These are phyloP conservation scores for Kuraishia borneana DNA, from an alignment of 805 yeast species.

Conservation along the genomic window DNA sequence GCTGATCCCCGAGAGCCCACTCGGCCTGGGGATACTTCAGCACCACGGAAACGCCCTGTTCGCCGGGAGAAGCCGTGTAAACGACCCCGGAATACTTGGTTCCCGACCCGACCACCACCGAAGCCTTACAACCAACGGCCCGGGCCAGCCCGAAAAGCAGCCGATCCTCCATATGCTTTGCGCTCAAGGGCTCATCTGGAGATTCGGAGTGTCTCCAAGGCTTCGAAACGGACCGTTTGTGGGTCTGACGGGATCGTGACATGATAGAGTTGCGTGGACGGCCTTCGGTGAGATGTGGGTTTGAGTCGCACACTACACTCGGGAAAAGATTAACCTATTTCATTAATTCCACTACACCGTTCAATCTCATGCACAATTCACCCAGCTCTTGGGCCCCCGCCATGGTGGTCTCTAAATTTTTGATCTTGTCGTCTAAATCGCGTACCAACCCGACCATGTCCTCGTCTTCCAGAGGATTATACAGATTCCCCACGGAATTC, in stretches of 20 bases:
- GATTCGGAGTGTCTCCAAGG: background rate
- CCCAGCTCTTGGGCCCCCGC: background rate
- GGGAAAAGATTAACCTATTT: no score
- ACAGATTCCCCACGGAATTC: background rate
- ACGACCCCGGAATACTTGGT: constrained; percentile 48
- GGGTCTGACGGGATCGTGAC: background rate
- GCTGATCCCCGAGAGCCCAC: constrained; percentile 18
- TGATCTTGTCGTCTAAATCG: background rate
- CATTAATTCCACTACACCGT: background rate
- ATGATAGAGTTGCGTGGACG: background rate
- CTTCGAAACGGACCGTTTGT: no score
- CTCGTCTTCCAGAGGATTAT: constrained; percentile 1
- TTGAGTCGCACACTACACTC: no score
- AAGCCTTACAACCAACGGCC: constrained; percentile 47
- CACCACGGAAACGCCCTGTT: constrained; percentile 44
- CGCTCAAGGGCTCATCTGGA: constrained; percentile 4
- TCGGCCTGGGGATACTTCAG: constrained; percentile 36
- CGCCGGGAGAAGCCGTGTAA: constrained; percentile 29
- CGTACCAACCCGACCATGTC: background rate
- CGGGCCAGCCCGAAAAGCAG: constrained; percentile 42
- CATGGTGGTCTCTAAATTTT: background rate
- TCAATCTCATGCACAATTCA: constrained; percentile 1
- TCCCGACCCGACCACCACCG: constrained; percentile 55
- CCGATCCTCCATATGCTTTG: constrained; percentile 38
- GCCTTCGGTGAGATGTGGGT: background rate